Evolutionary conservation across 495 filamentous ascomycete genomes (phyloP), one percentile per base, ranked within the genome.

Genomic region (Tuber aestivum): DNA sequence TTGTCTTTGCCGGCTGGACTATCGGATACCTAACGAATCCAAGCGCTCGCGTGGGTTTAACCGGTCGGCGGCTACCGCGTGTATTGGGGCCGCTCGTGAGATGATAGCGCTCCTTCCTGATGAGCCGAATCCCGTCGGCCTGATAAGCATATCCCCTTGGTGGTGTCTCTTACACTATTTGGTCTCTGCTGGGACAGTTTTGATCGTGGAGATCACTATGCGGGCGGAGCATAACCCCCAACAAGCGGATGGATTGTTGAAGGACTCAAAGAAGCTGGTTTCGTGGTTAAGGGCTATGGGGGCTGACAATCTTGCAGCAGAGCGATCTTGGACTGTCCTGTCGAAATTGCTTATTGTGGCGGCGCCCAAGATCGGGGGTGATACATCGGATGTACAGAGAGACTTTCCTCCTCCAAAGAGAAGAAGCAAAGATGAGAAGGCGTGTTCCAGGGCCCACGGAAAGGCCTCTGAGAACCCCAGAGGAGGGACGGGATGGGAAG

Each of bases 121-220:
- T 27, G 77, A 83, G 32, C 80, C 82, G 68, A 73, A 83, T 68
- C 74, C 83, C 1, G 69, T 77, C 35, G 72, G 73, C 1, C 81
- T 91, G 4, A 87, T 89, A 78, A 84, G 84, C 23, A 85, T 86
- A 37, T 85, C 86, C 3, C 88, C 89, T 35, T 92, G 90, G 89
- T 92, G 90, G 90, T 88, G 85, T 73, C 85, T 87, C 9, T 81
- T 91, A 1, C 90, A 91, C 81, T 89, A 89, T 69, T 81, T 91
- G 23, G 90, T 89, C 84, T 89, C 90, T 82, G 87, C 90, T 23
- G 85, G 87, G 0, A 87, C 86, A 0, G 85, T 91, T 2, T 84
- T 92, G 6, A 85, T 91, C 48, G 82, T 90, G 16, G 90, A 91
- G 72, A 86, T 90, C 65, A 83, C 87, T 27, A 89, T 87, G 75